These are phyloP conservation scores for Pleurotus cornucopiae DNA, from an alignment of 768 basidiomycete species.

Conservation along the genomic window DNA sequence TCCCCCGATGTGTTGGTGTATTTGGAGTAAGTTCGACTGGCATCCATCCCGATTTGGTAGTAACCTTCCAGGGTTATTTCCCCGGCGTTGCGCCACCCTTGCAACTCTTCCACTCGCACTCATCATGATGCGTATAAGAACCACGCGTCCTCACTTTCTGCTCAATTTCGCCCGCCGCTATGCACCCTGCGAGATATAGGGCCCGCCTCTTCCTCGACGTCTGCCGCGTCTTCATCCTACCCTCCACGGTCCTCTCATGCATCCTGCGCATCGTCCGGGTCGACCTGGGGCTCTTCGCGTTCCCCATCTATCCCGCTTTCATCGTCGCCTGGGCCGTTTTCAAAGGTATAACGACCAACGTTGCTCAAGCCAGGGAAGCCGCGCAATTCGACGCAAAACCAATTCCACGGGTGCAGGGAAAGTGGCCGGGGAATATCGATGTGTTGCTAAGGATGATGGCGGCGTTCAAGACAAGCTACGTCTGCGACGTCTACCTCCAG, in stretches of 20 bases:
- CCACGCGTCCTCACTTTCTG: background rate
- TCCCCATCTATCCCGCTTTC: constrained; percentile 35
- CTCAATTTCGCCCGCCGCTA: constrained; percentile 13
- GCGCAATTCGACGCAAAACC: constrained; percentile 41
- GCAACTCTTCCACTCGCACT: background rate
- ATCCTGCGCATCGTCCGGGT: constrained; percentile 22
- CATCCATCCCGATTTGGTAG: background rate
- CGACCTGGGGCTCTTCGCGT: constrained; percentile 28
- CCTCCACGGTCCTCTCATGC: constrained; percentile 31
- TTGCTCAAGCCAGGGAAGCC: constrained; percentile 39
- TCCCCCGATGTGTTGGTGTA: constrained; percentile 17
- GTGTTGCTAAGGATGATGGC: constrained; percentile 52
- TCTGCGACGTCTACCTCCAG: constrained; percentile 58
- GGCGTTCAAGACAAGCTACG: constrained; percentile 55
- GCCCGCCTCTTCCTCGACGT: constrained; percentile 46
- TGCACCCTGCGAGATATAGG: constrained; percentile 45
- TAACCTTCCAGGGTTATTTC: background rate
- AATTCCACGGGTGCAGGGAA: constrained; percentile 58
- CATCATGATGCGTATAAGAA: constrained; percentile 2
- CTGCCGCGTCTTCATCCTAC: constrained; percentile 32
- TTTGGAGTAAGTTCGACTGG: constrained; percentile 12
- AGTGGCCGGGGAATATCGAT: constrained; percentile 79
- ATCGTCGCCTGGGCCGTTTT: constrained; percentile 35
- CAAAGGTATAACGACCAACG: constrained; percentile 29
- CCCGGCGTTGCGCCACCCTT: background rate